Evolutionary conservation across 371 early-diverging fungal species (phyloP), one percentile per base, ranked within the genome.

Genomic region (Haplosporangium sp.): DNA sequence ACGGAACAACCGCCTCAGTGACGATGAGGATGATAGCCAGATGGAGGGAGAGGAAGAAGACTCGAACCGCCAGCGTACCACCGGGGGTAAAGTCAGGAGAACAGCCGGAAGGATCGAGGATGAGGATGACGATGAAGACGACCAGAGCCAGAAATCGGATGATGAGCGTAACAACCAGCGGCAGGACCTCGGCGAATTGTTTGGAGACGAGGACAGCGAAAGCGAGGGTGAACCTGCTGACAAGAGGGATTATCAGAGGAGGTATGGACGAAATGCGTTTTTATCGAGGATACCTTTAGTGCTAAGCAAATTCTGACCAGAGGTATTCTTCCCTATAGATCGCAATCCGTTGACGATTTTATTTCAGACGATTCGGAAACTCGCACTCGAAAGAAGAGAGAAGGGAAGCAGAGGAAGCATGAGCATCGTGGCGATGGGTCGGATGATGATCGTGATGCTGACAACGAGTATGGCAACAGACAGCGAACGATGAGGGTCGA

Each of bases 301-400:
- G 16, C n/a, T 10, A 0, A 8, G 2, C 1, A 7, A 7, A 5
- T 41, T 40, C 40, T 40, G 7, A 18, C 41, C 16, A 1, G 43
- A 23, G 21, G 48, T 4, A 43, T 40, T 16, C 47, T 59, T 41
- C 2, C 4, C 7, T 40, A 2, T 55, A 76, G 77, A 59, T 70
- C 76, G 29, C 55, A 66, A 13, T 66, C 76, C 13, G 50, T 69
- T 2, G 67, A 76, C 29, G 62, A 69, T n/a, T 60, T 56, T n/a
- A 54, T 75, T 23, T 75, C 76, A 37, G 76, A 76, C 14, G 69
- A 69, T 37, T 69, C 76, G 10, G 70, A 76, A 16, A n/a, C 29
- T 29, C 29, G 55, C 29, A 59, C 70, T 6, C 62, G 64, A 55
- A 74, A 57, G 62, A 62, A 61, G 60, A 65, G 60, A 43, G 73